phyloP scores from a whole-genome alignment of 192 early-diverging fungal genomes.

The Coemansia sp. region DNA sequence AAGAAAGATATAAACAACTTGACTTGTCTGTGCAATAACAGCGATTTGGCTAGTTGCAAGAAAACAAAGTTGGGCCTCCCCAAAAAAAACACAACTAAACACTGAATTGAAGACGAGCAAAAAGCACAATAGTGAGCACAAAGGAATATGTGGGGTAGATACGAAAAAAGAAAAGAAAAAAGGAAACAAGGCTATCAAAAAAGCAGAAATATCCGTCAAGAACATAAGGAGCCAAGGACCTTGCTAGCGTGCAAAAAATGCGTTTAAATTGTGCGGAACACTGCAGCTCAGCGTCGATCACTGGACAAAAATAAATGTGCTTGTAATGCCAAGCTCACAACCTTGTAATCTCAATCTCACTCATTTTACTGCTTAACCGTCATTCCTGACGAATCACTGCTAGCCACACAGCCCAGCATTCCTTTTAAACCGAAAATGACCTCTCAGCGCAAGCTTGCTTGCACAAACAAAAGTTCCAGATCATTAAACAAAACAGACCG shows the following conservation, averaged over 20 bases:
- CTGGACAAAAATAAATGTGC: conserved; percentile 1
- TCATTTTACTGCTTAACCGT: too few species aligned
- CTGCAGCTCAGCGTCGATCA: conserved; percentile 10
- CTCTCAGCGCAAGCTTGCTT: not conserved
- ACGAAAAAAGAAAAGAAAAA: not conserved
- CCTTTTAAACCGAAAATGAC: not conserved
- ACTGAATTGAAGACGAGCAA: not conserved
- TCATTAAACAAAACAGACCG: not conserved
- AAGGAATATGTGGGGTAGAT: not conserved
- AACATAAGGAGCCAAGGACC: not conserved
- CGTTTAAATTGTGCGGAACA: not conserved
- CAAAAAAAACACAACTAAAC: not conserved
- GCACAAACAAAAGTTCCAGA: not conserved
- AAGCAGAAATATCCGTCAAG: not conserved
- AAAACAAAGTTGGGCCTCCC: too few species aligned
- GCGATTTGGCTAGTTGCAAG: not conserved
- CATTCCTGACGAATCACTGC: not conserved
- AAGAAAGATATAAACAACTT: not conserved
- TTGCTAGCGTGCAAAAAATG: not conserved
- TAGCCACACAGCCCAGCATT: not conserved
- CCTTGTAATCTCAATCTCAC: too few species aligned
- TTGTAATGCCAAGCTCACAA: too few species aligned
- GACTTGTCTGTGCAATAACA: not conserved
- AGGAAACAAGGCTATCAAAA: not conserved
- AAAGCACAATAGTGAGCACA: not conserved